Conservation (phyloP, 495 filamentous ascomycete genomes). For the Bathelium albidoporum region DNA sequence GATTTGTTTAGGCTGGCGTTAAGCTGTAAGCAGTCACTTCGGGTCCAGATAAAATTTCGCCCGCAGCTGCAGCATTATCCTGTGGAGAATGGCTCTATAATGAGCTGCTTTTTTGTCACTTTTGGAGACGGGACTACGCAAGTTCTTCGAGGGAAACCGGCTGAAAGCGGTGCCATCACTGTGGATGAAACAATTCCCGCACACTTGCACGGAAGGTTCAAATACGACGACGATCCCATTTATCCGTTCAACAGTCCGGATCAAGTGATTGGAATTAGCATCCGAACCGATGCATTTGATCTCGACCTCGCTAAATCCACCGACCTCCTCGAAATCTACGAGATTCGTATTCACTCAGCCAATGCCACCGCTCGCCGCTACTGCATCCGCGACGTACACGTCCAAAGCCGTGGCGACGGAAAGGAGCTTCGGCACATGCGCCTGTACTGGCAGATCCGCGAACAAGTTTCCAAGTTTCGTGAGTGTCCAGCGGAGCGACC, state of each 20-base stretch:
- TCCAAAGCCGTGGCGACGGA: background rate
- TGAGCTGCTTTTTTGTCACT: background rate
- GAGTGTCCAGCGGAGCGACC: background rate
- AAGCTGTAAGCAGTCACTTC: background rate
- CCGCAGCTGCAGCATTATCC: background rate
- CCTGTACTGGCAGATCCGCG: slow-evolving; percentile 4
- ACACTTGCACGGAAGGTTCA: slow-evolving; percentile 6
- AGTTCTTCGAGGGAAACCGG: background rate
- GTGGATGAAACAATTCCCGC: background rate
- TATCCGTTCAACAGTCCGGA: background rate
- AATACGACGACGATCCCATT: background rate
- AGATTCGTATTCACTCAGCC: background rate
- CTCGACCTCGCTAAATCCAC: background rate
- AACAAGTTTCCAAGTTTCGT: background rate
- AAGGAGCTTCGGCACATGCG: slow-evolving; percentile 1
- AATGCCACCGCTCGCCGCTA: background rate
- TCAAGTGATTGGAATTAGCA: background rate
- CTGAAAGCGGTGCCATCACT: background rate
- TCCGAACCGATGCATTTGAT: background rate
- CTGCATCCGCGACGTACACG: background rate
- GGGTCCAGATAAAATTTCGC: background rate
- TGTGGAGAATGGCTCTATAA: background rate
- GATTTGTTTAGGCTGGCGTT: background rate
- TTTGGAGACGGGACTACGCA: background rate
- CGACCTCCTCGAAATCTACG: slow-evolving; percentile 4